phyloP scores from a whole-genome alignment of 208 protist genomes.

The Trypanosoma boissoni region DNA sequence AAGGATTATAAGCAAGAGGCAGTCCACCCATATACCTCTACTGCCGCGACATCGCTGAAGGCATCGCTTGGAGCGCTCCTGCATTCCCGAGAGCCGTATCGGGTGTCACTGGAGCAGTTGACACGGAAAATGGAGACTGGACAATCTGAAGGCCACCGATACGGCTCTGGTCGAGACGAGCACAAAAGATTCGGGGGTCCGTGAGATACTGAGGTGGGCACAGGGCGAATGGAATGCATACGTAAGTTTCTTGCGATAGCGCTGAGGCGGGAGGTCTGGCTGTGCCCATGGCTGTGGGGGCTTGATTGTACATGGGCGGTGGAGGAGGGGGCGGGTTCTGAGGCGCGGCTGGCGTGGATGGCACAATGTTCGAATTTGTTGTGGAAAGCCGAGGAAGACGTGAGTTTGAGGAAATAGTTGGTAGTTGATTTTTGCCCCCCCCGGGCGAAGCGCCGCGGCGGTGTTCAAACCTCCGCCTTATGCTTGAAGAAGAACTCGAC shows the following conservation, averaged over 20 bases:
- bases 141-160: slow-evolving; percentile 35
- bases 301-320: not conserved
- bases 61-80: too few relatives aligned
- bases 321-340: not conserved
- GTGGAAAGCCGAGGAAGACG: slow-evolving; percentile 16
- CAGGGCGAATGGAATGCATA: slow-evolving; percentile 58
- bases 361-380: too few relatives aligned
- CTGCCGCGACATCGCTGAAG: too few relatives aligned
- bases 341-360: too few relatives aligned
- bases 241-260: slow-evolving; percentile 27
- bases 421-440: too few relatives aligned
- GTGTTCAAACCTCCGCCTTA: not conserved
- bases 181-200: slow-evolving; percentile 62
- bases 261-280: not conserved
- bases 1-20: too few relatives aligned
- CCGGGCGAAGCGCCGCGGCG: not conserved
- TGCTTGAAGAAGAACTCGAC: slow-evolving; percentile 5
- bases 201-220: slow-evolving; percentile 49
- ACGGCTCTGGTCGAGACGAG: slow-evolving; percentile 37
- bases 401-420: too few relatives aligned
- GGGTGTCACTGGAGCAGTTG: too few relatives aligned
- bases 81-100: too few relatives aligned
- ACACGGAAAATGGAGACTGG: slow-evolving; percentile 18
- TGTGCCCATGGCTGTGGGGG: not conserved
- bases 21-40: too few relatives aligned